Conservation (phyloP, 306 rosid genomes). For the Prunus mongolica region DNA sequence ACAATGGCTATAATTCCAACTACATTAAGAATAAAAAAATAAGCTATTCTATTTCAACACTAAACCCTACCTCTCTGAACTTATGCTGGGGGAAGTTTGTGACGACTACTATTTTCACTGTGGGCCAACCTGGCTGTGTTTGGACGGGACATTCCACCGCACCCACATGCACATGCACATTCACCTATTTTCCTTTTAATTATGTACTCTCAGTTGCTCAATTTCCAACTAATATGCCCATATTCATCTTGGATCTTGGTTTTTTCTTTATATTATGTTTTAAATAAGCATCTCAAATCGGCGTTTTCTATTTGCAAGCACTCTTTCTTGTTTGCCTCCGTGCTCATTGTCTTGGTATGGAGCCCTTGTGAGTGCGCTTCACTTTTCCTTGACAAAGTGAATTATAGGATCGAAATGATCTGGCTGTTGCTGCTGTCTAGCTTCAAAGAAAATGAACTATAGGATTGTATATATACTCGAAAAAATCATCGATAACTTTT, state of each 20-base stretch:
- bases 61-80: background rate
- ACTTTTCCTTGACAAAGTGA: background rate
- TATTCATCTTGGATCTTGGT: slow-evolving; percentile 16
- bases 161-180: slow-evolving; percentile 3
- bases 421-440: background rate
- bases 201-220: background rate
- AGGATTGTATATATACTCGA: too few species aligned
- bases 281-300: slow-evolving; percentile 22
- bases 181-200: too few species aligned
- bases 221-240: slow-evolving; percentile 4
- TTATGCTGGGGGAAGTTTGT: background rate
- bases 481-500: too few species aligned
- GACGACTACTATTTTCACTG: background rate
- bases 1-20: background rate
- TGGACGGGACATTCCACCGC: background rate
- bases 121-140: background rate
- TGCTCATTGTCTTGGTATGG: background rate
- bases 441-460: background rate
- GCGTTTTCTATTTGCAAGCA: slow-evolving; percentile 28
- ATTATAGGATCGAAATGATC: background rate
- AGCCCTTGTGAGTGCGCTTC: background rate
- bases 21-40: background rate
- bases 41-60: background rate
- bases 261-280: slow-evolving; percentile 5
- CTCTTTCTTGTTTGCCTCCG: slow-evolving; percentile 22